phyloP scores from a whole-genome alignment of 345 rosid species.

The Eucalyptus sp. region DNA sequence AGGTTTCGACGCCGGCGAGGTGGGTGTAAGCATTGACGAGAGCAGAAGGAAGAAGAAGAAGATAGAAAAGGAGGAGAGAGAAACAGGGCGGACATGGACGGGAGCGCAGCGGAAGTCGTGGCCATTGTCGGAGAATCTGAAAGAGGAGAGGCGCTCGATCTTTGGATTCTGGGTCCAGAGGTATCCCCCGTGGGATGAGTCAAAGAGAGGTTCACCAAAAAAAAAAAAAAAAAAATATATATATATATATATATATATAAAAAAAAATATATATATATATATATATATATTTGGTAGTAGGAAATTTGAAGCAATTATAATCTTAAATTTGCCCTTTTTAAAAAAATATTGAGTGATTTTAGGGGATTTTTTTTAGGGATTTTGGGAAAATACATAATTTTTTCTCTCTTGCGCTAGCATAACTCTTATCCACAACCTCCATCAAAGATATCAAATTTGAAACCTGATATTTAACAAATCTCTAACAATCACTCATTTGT shows the following conservation, averaged over 20 bases:
- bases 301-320: background rate
- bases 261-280: too few relatives aligned
- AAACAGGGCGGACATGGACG: background rate
- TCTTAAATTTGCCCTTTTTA: background rate
- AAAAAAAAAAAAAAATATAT: too few relatives aligned
- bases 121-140: background rate
- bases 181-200: background rate
- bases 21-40: background rate
- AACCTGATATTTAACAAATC: too few relatives aligned
- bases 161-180: background rate
- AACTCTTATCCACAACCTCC: rapidly evolving
- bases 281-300: background rate
- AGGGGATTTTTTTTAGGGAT: background rate
- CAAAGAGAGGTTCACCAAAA: background rate
- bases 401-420: background rate
- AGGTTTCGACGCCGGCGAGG: background rate
- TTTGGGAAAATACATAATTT: background rate
- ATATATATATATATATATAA: too few relatives aligned
- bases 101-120: background rate
- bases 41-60: background rate
- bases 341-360: background rate
- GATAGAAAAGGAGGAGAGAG: background rate
- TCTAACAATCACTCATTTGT: too few relatives aligned
- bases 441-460: too few relatives aligned
- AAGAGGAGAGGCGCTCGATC: background rate